These are phyloP conservation scores for Selaginella tamariscina DNA, from an alignment of 75 land plant genomes.

Conservation along the genomic window DNA sequence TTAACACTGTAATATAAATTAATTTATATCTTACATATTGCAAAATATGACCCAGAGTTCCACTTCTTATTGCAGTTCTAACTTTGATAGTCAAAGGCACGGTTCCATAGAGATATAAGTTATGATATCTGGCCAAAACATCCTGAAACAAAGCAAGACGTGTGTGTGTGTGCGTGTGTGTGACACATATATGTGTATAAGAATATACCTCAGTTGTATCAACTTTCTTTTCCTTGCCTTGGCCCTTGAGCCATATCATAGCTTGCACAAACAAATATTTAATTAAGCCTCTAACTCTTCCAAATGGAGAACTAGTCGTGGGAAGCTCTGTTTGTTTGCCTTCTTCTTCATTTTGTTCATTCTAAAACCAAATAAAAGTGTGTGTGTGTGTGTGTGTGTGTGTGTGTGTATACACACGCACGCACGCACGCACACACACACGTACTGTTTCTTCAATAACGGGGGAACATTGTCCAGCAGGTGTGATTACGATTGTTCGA, in stretches of 20 bases:
- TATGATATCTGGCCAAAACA: slow-evolving; percentile 32
- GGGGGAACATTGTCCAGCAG: slow-evolving; percentile 21
- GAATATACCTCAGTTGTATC: slow-evolving; percentile 21
- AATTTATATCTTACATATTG: slow-evolving; percentile 22
- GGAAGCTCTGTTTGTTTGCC: not conserved
- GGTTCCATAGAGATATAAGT: slow-evolving; percentile 35
- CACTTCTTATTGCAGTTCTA: slow-evolving; percentile 33
- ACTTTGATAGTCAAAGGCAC: slow-evolving; percentile 31
- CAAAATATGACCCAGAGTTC: slow-evolving; percentile 24
- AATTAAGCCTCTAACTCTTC: slow-evolving; percentile 14
- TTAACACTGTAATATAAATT: not conserved
- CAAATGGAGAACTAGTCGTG: slow-evolving; percentile 9
- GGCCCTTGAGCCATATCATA: slow-evolving; percentile 18
- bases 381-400: too few relatives aligned
- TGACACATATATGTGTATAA: too few relatives aligned
- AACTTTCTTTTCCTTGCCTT: slow-evolving; percentile 22
- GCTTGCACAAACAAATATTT: slow-evolving; percentile 12
- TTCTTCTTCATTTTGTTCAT: too few relatives aligned
- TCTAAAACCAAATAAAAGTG: too few relatives aligned
- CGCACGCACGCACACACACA: too few relatives aligned
- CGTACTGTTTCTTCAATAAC: slow-evolving; percentile 16
- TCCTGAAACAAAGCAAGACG: too few relatives aligned
- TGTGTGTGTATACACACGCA: too few relatives aligned
- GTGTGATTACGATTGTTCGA: slow-evolving; percentile 13
- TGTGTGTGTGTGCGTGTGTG: too few relatives aligned